Percentiles rank a stretch among this genome's conserved stretches.
Evolutionary conservation across 1,284 basidiomycete species (phyloP).

Genomic region (Cryptococcus sp.): DNA sequence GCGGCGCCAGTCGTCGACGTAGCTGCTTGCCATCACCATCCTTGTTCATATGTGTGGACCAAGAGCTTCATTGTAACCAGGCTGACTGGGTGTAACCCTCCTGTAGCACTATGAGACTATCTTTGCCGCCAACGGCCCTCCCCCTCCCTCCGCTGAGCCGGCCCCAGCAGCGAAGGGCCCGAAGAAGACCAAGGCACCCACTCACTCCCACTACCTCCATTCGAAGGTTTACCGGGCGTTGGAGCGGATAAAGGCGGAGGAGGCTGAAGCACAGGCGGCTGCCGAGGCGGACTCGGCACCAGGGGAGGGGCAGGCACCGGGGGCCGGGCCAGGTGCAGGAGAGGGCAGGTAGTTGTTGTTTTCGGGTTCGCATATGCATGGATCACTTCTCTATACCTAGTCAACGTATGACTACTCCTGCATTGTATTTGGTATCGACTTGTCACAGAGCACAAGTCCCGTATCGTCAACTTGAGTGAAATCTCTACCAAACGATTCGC

Average conservation of each 20-base stretch:
- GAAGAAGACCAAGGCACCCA: slow-evolving; percentile 28
- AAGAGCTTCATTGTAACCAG: neutral
- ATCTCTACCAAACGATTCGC: too few relatives aligned
- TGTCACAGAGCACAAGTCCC: too few relatives aligned
- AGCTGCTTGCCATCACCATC: neutral
- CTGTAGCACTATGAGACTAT: slow-evolving; percentile 84
- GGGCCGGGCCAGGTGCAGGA: slow-evolving; percentile 2
- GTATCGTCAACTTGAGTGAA: too few relatives aligned
- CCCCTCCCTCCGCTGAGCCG: slow-evolving; percentile 33
- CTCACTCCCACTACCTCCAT: slow-evolving; percentile 85
- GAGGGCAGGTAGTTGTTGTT: neutral
- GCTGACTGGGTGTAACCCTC: slow-evolving; percentile 1
- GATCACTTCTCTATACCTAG: too few relatives aligned
- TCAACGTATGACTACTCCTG: too few relatives aligned
- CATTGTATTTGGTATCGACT: too few relatives aligned
- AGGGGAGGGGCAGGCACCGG: slow-evolving; percentile 12
- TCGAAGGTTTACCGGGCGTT: slow-evolving; percentile 92
- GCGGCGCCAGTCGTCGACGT: neutral
- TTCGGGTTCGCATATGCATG: too few relatives aligned
- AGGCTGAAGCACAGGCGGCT: slow-evolving; percentile 19
- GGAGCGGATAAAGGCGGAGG: slow-evolving; percentile 68
- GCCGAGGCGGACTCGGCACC: slow-evolving; percentile 20
- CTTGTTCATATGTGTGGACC: neutral
- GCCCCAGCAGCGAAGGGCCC: slow-evolving; percentile 51
- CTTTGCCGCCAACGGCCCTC: slow-evolving; percentile 80